Conservation (phyloP, 805 yeast genomes). For the Ogataea trehalophila region DNA sequence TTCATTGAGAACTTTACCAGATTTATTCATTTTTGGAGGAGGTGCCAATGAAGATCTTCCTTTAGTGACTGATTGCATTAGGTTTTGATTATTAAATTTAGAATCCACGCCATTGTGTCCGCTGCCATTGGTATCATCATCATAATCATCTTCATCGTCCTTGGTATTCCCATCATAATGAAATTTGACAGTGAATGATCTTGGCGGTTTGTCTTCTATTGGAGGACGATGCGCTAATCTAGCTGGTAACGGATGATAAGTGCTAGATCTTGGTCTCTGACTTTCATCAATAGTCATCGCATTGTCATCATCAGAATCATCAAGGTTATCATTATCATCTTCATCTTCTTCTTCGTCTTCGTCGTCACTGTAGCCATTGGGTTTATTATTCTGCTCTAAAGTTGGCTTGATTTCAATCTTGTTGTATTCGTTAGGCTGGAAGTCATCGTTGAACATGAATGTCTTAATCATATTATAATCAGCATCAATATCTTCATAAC, state of each 20-base stretch:
- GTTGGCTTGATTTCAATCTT: constrained; percentile 25
- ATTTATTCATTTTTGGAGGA: background rate
- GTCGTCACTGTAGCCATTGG: constrained; percentile 11
- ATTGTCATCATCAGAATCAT: background rate
- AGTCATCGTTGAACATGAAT: constrained; percentile 24
- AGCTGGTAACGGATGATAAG: constrained; percentile 14
- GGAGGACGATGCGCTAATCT: constrained; percentile 21
- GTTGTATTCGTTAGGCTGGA: constrained; percentile 17
- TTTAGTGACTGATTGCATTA: background rate
- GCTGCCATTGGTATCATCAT: constrained; percentile 4
- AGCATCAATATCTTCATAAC: constrained; percentile 38
- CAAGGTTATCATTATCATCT: background rate
- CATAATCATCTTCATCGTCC: constrained; percentile 8
- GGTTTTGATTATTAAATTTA: background rate
- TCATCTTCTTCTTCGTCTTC: constrained; percentile 1
- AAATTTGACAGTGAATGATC: constrained; percentile 26
- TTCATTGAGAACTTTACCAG: background rate
- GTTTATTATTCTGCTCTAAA: constrained; percentile 9
- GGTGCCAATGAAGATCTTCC: background rate
- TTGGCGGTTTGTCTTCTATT: constrained; percentile 31
- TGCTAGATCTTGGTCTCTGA: constrained; percentile 10
- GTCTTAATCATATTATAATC: constrained; percentile 25
- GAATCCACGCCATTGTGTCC: background rate
- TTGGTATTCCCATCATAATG: constrained; percentile 12
- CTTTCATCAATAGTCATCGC: constrained; percentile 4